These are phyloP conservation scores for Pythium grandisporangium DNA, from an alignment of 352 stramenopile genomes.

Conservation along the genomic window DNA sequence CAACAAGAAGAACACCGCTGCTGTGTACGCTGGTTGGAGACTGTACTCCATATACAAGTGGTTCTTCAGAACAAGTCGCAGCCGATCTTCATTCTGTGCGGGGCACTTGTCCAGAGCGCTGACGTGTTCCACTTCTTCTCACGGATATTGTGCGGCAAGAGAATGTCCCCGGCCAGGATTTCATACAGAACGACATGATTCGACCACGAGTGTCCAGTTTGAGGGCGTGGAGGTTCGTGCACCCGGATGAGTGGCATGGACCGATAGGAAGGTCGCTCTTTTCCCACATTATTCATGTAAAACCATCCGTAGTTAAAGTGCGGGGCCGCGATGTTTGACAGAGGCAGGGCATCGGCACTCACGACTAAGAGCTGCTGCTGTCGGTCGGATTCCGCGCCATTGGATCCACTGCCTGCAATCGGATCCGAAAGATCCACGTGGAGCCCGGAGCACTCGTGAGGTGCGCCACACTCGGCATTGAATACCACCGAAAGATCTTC, in stretches of 20 bases:
- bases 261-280: too few relatives aligned
- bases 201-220: too few relatives aligned
- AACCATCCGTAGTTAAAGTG: too few relatives aligned
- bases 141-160: slow-evolving; percentile 1
- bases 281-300: too few relatives aligned
- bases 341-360: slow-evolving; percentile 1
- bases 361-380: not conserved
- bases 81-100: not conserved
- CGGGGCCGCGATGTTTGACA: too few relatives aligned
- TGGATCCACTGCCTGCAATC: too few relatives aligned
- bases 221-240: too few relatives aligned
- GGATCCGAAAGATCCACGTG: too few relatives aligned
- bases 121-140: not conserved
- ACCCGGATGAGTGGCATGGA: too few relatives aligned
- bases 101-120: not conserved
- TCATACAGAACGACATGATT: not conserved
- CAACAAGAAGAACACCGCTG: slow-evolving; percentile 1
- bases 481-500: slow-evolving; percentile 7
- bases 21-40: slow-evolving; percentile 4
- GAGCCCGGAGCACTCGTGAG: not conserved
- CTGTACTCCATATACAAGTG: slow-evolving; percentile 7
- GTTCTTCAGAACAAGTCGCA: slow-evolving; percentile 2
- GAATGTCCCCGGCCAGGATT: not conserved
- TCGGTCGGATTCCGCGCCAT: not conserved
- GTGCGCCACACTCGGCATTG: slow-evolving; percentile 4